Percentiles rank a stretch among this genome's conserved stretches.
Conservation (phyloP, 208 protist genomes). For the Angomonas desouzai region DNA sequence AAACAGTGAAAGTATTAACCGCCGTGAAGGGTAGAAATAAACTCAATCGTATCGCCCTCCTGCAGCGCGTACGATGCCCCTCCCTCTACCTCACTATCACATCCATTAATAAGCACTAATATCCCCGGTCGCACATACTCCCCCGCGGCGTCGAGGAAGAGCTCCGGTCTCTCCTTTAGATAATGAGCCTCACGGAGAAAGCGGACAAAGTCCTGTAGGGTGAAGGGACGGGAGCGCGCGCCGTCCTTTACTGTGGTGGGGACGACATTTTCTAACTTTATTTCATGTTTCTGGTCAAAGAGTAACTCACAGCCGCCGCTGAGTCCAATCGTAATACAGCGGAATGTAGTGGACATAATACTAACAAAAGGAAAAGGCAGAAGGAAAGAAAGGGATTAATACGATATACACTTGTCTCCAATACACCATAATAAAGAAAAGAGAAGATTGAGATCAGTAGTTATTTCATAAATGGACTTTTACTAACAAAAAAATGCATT, state of each 20-base stretch:
- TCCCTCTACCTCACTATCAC: slow-evolving; percentile 90
- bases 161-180: slow-evolving; percentile 65
- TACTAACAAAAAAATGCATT: too few species aligned
- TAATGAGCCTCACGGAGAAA: slow-evolving; percentile 38
- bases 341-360: slow-evolving; percentile 7
- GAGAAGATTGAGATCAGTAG: background rate
- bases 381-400: slow-evolving; percentile 17
- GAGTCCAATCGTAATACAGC: slow-evolving; percentile 45
- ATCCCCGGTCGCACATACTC: slow-evolving; percentile 85
- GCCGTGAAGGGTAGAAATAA: slow-evolving; percentile 94
- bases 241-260: too few species aligned
- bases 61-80: slow-evolving; percentile 77
- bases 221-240: too few species aligned
- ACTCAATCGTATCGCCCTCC: slow-evolving; percentile 85
- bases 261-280: slow-evolving; percentile 33
- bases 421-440: too few species aligned
- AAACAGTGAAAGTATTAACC: slow-evolving; percentile 44
- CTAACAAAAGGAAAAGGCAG: slow-evolving; percentile 7
- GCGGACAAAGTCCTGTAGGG: slow-evolving; percentile 47
- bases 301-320: slow-evolving; percentile 82
- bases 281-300: slow-evolving; percentile 47
- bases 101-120: slow-evolving; percentile 91
- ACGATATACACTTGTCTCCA: too few species aligned
- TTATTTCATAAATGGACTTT: too few species aligned
- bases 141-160: slow-evolving; percentile 68